These are phyloP conservation scores for Xylaria sp. DNA, from an alignment of 2,329 filamentous ascomycete genomes.

Conservation along the genomic window DNA sequence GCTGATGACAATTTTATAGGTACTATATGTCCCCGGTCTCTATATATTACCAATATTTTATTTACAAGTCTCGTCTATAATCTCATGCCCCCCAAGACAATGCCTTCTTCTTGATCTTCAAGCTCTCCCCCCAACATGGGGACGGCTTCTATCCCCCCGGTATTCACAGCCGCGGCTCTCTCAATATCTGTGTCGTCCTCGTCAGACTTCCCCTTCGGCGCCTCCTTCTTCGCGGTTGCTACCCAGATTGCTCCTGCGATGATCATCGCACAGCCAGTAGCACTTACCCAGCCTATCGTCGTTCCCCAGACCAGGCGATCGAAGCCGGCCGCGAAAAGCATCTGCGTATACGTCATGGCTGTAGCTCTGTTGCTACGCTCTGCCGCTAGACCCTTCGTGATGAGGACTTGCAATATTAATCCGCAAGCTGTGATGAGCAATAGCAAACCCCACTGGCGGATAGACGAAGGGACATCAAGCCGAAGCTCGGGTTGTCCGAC, in stretches of 20 bases:
- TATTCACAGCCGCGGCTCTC: conserved; percentile 51
- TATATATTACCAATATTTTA: not conserved
- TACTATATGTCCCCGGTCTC: not conserved
- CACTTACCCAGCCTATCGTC: conserved; percentile 60
- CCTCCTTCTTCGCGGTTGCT: conserved; percentile 57
- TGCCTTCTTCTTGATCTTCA: conserved; percentile 43
- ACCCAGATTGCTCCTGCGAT: conserved; percentile 65
- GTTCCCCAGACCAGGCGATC: conserved; percentile 65
- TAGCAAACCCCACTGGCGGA: conserved; percentile 73
- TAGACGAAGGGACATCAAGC: conserved; percentile 54
- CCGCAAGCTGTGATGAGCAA: conserved; percentile 77
- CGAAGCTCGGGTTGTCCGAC: conserved; percentile 54
- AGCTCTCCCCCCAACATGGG: conserved; percentile 25
- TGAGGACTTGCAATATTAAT: conserved; percentile 86
- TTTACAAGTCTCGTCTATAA: not conserved
- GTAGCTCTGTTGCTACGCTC: conserved; percentile 72
- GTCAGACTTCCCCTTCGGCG: conserved; percentile 16
- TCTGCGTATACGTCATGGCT: conserved; percentile 68
- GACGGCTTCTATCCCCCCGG: conserved; percentile 39
- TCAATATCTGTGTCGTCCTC: conserved; percentile 46
- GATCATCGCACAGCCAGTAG: conserved; percentile 63
- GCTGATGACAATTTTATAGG: not conserved
- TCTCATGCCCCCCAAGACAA: conserved; percentile 34
- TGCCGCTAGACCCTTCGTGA: conserved; percentile 79
- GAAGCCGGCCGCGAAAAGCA: conserved; percentile 65